Conservation (phyloP, 345 rosid species). For the Euphorbia peplus region DNA sequence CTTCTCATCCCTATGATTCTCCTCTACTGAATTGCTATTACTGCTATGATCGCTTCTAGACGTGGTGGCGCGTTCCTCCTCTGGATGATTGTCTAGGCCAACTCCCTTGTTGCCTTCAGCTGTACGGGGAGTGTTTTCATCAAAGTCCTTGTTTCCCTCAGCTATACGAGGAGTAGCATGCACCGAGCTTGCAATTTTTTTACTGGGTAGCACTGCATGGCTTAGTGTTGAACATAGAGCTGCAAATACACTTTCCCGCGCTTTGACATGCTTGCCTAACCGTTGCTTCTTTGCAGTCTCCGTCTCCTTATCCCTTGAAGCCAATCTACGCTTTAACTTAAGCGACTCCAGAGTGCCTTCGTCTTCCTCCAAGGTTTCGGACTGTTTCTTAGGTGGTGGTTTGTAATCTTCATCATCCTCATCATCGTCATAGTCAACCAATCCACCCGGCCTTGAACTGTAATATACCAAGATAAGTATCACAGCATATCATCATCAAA, state of each 20-base stretch:
- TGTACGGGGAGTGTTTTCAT: constrained; percentile 13
- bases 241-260: constrained; percentile 65
- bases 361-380: constrained; percentile 59
- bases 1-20: constrained; percentile 43
- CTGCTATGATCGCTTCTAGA: constrained; percentile 33
- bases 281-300: constrained; percentile 63
- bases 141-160: constrained; percentile 37
- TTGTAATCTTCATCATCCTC: constrained; percentile 91
- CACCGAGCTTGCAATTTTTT: constrained; percentile 41
- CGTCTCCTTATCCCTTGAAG: constrained; percentile 57
- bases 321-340: constrained; percentile 63
- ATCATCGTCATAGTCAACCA: constrained; percentile 98
- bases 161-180: constrained; percentile 24
- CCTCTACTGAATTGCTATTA: constrained; percentile 43
- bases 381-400: constrained; percentile 83
- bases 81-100: constrained; percentile 30
- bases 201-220: constrained; percentile 75
- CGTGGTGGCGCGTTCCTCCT: constrained; percentile 33
- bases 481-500: background rate
- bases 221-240: constrained; percentile 80
- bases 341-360: constrained; percentile 58
- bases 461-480: background rate
- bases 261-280: constrained; percentile 50
- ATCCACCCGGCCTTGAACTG: constrained; percentile 72
- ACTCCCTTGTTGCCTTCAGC: constrained; percentile 26